Base-by-base conservation (phyloP, 2,329 filamentous ascomycete genomes). In the Pseudogymnoascus sp. region DNA sequence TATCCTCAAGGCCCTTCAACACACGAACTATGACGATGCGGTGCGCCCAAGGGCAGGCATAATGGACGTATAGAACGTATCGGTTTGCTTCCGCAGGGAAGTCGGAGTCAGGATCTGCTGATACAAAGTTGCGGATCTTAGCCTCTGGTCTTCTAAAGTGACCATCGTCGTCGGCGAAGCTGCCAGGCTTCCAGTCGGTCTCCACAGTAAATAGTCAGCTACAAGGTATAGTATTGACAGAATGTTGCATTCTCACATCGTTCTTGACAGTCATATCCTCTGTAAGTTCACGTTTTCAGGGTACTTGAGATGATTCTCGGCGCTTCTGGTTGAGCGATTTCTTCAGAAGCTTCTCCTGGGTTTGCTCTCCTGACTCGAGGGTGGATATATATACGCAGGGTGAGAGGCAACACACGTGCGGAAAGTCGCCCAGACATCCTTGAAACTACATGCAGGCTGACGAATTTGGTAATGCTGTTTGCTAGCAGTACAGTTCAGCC, bases 111-210 rank as follows among this genome's bases (percentile, higher is more conserved):
- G 64, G 62, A 30, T 64, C 60, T 33, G 58, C 45, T 11, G 82
- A 84, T 67, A 88, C 84, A 70, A 76, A 84, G 69, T 82, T 16
- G 63, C 92, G 86, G 78, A 97, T 96, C 60, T 84, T 81, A 66
- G 89, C 92, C 65, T 81, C 80, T 75, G 91, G 89, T 64, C 92
- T 87, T 78, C 94, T 95, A 83, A 94, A 96, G 76, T 96, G 91
- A 76, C 92, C 92, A 64, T 82, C 78, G 76, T 95, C 91, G 76
- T 92, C 92, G 28, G 84, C 62, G n/a, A 63, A 14, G 36, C 60
- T 59, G 58, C 35, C 35, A 6, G 35, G 35, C 35, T 36, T 36
- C 35, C 35, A 36, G 2, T 36, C 35, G 35, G 35, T 36, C 35
- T 36, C 35, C 35, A 36, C 12, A 11, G 35, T 36, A 1, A n/a